These are phyloP conservation scores for Termitomyces sp. DNA, from an alignment of 768 basidiomycete species.

Conservation along the genomic window DNA sequence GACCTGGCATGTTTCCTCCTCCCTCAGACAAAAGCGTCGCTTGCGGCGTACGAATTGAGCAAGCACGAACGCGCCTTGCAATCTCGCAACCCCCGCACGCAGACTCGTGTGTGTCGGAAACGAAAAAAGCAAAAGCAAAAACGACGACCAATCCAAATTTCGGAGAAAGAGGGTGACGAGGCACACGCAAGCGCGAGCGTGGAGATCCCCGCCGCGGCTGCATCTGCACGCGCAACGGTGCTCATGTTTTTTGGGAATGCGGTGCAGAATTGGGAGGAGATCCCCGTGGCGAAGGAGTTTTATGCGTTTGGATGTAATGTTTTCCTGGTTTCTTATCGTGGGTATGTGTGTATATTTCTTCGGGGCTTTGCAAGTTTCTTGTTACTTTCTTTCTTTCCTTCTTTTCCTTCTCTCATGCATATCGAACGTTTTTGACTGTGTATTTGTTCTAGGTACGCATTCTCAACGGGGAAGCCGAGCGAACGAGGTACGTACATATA, in stretches of 20 bases:
- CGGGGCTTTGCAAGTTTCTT: no score
- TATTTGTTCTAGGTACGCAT: not conserved
- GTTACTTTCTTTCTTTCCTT: no score
- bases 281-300: not conserved
- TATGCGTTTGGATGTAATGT: not conserved
- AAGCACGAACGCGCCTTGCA: not conserved
- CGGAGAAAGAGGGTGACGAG: not conserved
- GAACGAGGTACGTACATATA: not conserved
- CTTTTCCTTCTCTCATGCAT: not conserved
- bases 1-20: not conserved
- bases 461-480: not conserved
- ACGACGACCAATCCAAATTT: not conserved
- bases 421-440: not conserved
- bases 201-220: not conserved
- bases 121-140: not conserved
- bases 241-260: not conserved
- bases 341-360: not conserved
- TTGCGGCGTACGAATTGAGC: not conserved
- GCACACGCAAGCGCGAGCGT: not conserved
- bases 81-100: not conserved
- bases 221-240: not conserved
- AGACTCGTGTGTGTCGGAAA: not conserved
- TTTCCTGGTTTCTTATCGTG: not conserved
- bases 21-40: not conserved
- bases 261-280: not conserved